Evolutionary conservation across 495 filamentous ascomycete species (phyloP).

Genomic region (Coniosporium apollinis): DNA sequence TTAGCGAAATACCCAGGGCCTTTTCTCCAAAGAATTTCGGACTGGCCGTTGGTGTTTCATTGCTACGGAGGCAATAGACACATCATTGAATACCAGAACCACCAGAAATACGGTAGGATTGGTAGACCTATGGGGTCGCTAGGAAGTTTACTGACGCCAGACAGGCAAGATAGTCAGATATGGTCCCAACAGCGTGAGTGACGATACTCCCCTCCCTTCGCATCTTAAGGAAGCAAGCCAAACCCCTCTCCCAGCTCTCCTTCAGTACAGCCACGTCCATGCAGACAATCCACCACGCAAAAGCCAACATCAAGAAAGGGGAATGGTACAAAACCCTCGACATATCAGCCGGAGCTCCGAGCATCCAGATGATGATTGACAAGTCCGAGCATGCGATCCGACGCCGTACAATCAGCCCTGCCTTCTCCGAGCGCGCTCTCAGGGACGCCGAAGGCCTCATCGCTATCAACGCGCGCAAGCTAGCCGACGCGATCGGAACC

Average conservation of each 20-base stretch:
- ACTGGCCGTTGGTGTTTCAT: conserved; percentile 11
- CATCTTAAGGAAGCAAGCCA: too few relatives aligned
- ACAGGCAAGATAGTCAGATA: conserved; percentile 16
- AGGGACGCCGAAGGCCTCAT: conserved; percentile 12
- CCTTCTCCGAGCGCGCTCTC: conserved; percentile 13
- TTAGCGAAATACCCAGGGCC: conserved; percentile 13
- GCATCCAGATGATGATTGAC: conserved; percentile 12
- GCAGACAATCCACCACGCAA: conserved; percentile 13
- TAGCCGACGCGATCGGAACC: conserved; percentile 14
- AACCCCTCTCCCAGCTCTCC: too few relatives aligned
- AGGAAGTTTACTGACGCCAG: too few relatives aligned
- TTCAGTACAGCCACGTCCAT: conserved; percentile 15
- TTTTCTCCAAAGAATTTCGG: conserved; percentile 10
- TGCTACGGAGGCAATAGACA: conserved; percentile 11
- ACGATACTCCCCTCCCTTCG: too few relatives aligned
- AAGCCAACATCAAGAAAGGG: conserved; percentile 18
- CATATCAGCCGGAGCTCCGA: conserved; percentile 11
- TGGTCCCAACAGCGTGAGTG: conserved; percentile 14
- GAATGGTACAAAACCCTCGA: conserved; percentile 19
- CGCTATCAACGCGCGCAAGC: conserved; percentile 6
- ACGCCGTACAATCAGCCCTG: conserved; percentile 9
- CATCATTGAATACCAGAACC: conserved; percentile 8
- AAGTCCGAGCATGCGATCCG: conserved; percentile 9
- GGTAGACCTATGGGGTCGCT: too few relatives aligned
- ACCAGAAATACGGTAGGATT: conserved; percentile 19